phyloP scores from a whole-genome alignment of 305 asterid genomes.

The Lippia alba region DNA sequence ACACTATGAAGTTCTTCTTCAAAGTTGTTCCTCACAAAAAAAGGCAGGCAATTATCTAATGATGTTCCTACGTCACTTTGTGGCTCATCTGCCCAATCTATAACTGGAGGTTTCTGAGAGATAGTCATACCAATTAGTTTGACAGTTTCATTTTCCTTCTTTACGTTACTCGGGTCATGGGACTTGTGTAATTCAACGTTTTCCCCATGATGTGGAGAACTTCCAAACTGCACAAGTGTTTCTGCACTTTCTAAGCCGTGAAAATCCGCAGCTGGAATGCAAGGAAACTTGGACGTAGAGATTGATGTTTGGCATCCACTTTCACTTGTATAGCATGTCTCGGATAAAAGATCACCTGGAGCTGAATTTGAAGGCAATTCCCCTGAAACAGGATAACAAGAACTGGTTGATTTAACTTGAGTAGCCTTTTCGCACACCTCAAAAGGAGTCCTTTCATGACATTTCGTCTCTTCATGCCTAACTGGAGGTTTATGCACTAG shows the following conservation, averaged over 20 bases:
- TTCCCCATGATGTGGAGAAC: constrained; percentile 28
- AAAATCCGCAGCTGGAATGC: constrained; percentile 36
- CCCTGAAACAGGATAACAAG: constrained; percentile 37
- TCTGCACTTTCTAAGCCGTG: constrained; percentile 30
- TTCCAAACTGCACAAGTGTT: constrained; percentile 33
- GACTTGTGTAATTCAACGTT: constrained; percentile 32
- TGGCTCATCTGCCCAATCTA: constrained; percentile 57
- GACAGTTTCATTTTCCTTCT: constrained; percentile 43
- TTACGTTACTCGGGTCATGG: constrained; percentile 33
- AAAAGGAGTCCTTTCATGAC: constrained; percentile 40
- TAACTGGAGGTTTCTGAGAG: constrained; percentile 63
- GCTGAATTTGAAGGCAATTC: constrained; percentile 38
- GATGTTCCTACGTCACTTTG: constrained; percentile 37
- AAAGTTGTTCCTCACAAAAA: constrained; percentile 51
- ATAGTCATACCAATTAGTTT: constrained; percentile 62
- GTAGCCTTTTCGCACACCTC: constrained; percentile 41
- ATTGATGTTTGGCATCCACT: constrained; percentile 36
- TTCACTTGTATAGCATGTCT: constrained; percentile 22
- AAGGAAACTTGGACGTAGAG: constrained; percentile 38
- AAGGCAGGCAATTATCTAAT: constrained; percentile 56
- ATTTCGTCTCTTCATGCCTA: constrained; percentile 43
- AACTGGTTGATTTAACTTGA: constrained; percentile 36
- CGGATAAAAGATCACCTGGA: constrained; percentile 29
- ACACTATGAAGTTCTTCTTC: constrained; percentile 42
- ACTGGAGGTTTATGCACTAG: constrained; percentile 34